Conservation (phyloP, 768 basidiomycete species). For the Pisolithus albus region DNA sequence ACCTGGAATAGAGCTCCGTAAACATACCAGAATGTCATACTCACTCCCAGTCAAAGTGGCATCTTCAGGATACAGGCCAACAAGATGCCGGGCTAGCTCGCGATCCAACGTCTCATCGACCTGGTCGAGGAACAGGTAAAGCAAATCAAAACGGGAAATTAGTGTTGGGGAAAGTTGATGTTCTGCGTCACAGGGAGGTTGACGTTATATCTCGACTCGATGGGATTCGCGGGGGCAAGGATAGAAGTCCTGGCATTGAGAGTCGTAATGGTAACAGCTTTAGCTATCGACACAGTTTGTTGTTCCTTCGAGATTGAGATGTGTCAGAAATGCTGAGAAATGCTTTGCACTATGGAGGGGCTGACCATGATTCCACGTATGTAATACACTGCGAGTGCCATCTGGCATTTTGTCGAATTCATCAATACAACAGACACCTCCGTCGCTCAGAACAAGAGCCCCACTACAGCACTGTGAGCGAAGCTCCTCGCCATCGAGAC, state of each 20-base stretch:
- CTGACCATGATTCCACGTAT: slow-evolving; percentile 96
- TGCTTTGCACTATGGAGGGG: neutral
- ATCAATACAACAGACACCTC: slow-evolving; percentile 97
- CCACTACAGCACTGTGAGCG: slow-evolving; percentile 45
- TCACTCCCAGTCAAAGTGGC: slow-evolving; percentile 52
- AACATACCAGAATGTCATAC: slow-evolving; percentile 64
- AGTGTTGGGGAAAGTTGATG: slow-evolving; percentile 97
- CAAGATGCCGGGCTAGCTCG: slow-evolving; percentile 85
- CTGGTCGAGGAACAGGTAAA: slow-evolving; percentile 93
- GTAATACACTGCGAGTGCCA: slow-evolving; percentile 92
- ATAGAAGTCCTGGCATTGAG: slow-evolving; percentile 98
- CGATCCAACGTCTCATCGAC: slow-evolving; percentile 87
- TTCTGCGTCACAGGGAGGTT: slow-evolving; percentile 89
- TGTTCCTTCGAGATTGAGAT: slow-evolving; percentile 64
- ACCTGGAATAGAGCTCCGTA: neutral
- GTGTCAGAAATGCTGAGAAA: neutral
- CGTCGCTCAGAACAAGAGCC: slow-evolving; percentile 89
- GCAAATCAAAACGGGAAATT: slow-evolving; percentile 94
- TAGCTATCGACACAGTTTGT: slow-evolving; percentile 99
- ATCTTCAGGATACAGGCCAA: slow-evolving; percentile 92
- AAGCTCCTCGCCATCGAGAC: neutral
- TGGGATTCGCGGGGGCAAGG: slow-evolving; percentile 94
- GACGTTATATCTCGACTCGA: slow-evolving; percentile 91
- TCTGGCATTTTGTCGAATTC: slow-evolving; percentile 99
- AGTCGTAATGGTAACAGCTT: slow-evolving; percentile 98